Evolutionary conservation across 805 yeast genomes (phyloP).

Genomic region (Jamesozyma gamospora): DNA sequence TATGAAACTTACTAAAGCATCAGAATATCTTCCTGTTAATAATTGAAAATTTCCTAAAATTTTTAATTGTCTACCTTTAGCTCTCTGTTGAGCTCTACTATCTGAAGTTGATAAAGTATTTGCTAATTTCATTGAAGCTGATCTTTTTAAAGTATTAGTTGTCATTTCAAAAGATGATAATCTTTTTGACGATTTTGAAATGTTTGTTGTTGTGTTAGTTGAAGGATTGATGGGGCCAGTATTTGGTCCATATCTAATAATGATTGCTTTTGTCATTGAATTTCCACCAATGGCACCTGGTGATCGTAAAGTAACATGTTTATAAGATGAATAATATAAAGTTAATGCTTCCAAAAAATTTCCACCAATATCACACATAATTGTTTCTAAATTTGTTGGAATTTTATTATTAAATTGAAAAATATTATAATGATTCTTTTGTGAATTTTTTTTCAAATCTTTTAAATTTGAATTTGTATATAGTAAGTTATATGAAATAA

Average conservation of each 20-base stretch:
- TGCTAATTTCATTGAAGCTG: constrained; percentile 27
- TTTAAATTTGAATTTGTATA: constrained; percentile 7
- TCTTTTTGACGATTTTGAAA: constrained; percentile 8
- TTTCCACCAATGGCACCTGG: constrained; percentile 58
- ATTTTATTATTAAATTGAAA: constrained; percentile 5
- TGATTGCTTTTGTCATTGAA: constrained; percentile 30
- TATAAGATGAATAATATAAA: constrained; percentile 59
- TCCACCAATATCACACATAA: constrained; percentile 62
- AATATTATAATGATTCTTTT: constrained; percentile 3
- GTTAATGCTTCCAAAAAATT: constrained; percentile 56
- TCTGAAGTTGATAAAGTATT: constrained; percentile 27
- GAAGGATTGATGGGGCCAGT: constrained; percentile 2
- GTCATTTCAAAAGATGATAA: constrained; percentile 21
- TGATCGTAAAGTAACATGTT: constrained; percentile 71
- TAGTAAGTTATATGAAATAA: constrained; percentile 25
- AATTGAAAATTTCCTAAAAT: constrained; percentile 67
- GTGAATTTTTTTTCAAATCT: neutral
- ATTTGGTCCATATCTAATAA: constrained; percentile 22
- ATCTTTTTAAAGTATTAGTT: constrained; percentile 30
- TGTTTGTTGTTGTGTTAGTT: constrained; percentile 3
- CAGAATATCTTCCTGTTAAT: constrained; percentile 66
- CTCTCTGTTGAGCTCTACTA: constrained; percentile 35
- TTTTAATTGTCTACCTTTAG: constrained; percentile 65
- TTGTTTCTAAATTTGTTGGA: constrained; percentile 41
- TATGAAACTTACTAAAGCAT: constrained; percentile 63